Evolutionary conservation across 2,329 filamentous ascomycete genomes (phyloP).

Genomic region (Alternaria longipes): DNA sequence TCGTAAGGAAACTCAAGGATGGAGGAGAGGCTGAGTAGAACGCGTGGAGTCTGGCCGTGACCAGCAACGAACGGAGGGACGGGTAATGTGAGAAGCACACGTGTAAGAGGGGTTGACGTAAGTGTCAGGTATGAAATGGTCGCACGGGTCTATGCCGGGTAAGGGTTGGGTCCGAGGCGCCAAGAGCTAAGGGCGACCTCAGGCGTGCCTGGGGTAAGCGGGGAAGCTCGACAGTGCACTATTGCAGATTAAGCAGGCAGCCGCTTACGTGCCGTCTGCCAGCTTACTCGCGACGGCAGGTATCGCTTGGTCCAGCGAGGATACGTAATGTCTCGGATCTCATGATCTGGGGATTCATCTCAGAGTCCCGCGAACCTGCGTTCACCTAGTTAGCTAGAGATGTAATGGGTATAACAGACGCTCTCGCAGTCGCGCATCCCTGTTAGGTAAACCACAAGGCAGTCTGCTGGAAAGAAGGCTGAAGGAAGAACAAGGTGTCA

Average conservation of each 20-base stretch:
- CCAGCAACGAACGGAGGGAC: background rate
- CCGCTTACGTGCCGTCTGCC: background rate
- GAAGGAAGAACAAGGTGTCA: background rate
- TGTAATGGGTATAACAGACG: background rate
- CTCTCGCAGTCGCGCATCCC: background rate
- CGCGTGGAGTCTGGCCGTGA: slow-evolving; percentile 15
- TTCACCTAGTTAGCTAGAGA: background rate
- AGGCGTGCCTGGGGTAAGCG: background rate
- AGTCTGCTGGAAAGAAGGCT: background rate
- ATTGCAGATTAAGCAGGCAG: slow-evolving; percentile 4
- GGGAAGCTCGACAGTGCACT: background rate
- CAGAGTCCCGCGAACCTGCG: accelerated
- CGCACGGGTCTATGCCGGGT: background rate
- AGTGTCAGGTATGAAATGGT: background rate
- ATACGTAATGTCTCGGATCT: background rate
- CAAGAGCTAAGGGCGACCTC: background rate
- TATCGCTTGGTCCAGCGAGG: background rate
- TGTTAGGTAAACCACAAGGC: background rate
- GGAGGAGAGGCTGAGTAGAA: slow-evolving; percentile 13
- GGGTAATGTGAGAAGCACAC: background rate
- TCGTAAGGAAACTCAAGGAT: background rate
- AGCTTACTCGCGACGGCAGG: background rate
- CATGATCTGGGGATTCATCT: too few relatives aligned
- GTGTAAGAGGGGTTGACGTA: slow-evolving; percentile 2
- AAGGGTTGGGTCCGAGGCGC: background rate